Evolutionary conservation across 1,284 basidiomycete genomes (phyloP), one percentile per base, ranked within the genome.

Genomic region (Heimioporus retisporus): DNA sequence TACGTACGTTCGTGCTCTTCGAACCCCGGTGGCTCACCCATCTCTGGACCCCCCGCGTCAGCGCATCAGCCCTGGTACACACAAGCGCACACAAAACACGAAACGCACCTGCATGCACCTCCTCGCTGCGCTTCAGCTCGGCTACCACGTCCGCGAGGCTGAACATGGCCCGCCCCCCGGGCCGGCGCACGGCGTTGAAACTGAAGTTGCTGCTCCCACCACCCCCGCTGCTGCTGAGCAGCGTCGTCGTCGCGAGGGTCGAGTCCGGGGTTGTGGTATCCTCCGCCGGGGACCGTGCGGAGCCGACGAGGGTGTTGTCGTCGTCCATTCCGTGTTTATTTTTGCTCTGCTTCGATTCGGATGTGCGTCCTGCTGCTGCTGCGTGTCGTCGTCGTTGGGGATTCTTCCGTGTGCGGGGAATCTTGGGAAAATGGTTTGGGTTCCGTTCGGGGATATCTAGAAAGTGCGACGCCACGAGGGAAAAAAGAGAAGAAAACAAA

Each of bases 261-360:
- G 74, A 69, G 40, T 62, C 69, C 28, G 76, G 68, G 23, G 75
- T 77, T 10, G 69, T 67, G 35, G n/a, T n/a, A n/a, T 35, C 35
- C 35, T 35, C 35, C 19, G 53, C 19, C 3, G 73, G 69, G 31
- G 75, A 74, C 58, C 67, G 50, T 23, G 63, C 69, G 6, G 72
- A 75, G 44, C 60, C 71, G 48, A 72, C 54, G 63, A 77, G 51
- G 3, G 76, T 75, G 6, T 78, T 75, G 23, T 78, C 71, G 25
- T 75, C 73, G 71, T 78, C 77, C 62, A 23, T 6, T 55, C 21
- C 8, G 35, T n/a, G n/a, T n/a, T n/a, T n/a, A n/a, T n/a, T n/a
- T n/a, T n/a, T n/a, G n/a, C n/a, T n/a, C n/a, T n/a, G n/a, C n/a
- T n/a, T n/a, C n/a, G n/a, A n/a, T n/a, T n/a, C n/a, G n/a, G n/a